Evolutionary conservation across 371 early-diverging fungal species (phyloP), one percentile per base, ranked within the genome.

Genomic region (Mortierella sp.): DNA sequence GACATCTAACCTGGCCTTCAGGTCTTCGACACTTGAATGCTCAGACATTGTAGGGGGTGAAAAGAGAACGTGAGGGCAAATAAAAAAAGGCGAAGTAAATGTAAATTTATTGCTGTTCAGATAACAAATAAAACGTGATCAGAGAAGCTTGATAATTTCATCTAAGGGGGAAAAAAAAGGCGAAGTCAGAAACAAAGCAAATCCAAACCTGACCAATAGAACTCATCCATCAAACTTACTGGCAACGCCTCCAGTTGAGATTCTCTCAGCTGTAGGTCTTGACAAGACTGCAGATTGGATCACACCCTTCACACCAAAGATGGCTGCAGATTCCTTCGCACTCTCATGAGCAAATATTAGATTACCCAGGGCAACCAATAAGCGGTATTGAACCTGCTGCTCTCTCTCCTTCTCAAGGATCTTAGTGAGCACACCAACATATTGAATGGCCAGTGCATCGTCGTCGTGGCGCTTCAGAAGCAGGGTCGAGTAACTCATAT

Each of bases 371-470:
- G 82, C 82, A 17, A 77, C 66, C 35, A 84, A 35, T 34, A 72
- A 40, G 8, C 84, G 74, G 61, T 72, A 70, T 54, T 76, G 82
- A n/a, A 78, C 82, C 53, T 84, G 82, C 58, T 78, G 75, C 17
- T 80, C 74, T 26, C 71, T 63, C 53, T 80, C 76, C 55, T 70
- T 69, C 42, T 68, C 61, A 42, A 82, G 47, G 22, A 75, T 70
- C 61, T 74, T 69, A 19, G 71, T 64, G 13, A 77, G 32, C 10
- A 65, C 66, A 1, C 68, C 76, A 0, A 81, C 67, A 13, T 76
- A 72, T 61, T 74, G 70, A 32, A 75, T 74, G 1, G 80, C 70
- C 7, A 76, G 9, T 9, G 72, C 64, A 31, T 74, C 77, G 34
- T 80, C 72, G 22, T 74, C 69, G 29, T 63, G 70, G 10, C 71